phyloP scores from a whole-genome alignment of 2,329 filamentous ascomycete species.

The Rhynchosporium graminicola region DNA sequence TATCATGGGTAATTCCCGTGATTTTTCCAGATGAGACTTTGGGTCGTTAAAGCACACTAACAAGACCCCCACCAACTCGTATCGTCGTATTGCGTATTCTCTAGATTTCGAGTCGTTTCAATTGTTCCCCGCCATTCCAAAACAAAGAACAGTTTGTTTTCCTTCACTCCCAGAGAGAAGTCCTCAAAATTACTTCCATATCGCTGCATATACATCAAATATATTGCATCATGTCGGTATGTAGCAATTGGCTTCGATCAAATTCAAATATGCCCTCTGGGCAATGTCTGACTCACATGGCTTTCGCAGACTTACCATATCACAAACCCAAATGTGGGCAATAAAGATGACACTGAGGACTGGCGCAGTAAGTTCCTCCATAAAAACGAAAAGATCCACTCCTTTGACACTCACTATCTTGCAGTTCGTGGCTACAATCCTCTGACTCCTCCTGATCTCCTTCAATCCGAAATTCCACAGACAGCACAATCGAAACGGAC shows the following conservation, averaged over 20 bases:
- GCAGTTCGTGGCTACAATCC: constrained; percentile 88
- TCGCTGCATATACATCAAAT: not conserved
- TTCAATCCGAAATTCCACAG: constrained; percentile 86
- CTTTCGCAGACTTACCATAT: constrained; percentile 64
- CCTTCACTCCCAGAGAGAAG: not conserved
- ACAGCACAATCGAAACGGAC: constrained; percentile 48
- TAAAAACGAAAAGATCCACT: not conserved
- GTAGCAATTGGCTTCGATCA: not conserved
- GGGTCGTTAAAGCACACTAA: not conserved
- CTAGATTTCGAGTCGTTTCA: constrained; percentile 1
- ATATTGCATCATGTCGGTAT: constrained; percentile 11
- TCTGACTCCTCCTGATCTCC: constrained; percentile 87
- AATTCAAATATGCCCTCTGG: not conserved
- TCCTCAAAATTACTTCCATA: not conserved
- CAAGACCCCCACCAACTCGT: constrained; percentile 10
- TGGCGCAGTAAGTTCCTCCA: constrained; percentile 67
- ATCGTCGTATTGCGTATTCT: not conserved
- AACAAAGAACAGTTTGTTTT: constrained; percentile 8
- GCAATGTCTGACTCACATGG: constrained; percentile 25
- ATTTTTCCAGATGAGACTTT: too few relatives aligned
- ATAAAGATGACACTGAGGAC: constrained; percentile 73
- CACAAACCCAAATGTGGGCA: constrained; percentile 76
- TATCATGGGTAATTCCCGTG: too few relatives aligned
- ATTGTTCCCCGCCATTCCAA: constrained; percentile 12
- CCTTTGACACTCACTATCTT: constrained; percentile 27